phyloP scores from a whole-genome alignment of 1,139 yeast species.

The Yamadazyma sp. region DNA sequence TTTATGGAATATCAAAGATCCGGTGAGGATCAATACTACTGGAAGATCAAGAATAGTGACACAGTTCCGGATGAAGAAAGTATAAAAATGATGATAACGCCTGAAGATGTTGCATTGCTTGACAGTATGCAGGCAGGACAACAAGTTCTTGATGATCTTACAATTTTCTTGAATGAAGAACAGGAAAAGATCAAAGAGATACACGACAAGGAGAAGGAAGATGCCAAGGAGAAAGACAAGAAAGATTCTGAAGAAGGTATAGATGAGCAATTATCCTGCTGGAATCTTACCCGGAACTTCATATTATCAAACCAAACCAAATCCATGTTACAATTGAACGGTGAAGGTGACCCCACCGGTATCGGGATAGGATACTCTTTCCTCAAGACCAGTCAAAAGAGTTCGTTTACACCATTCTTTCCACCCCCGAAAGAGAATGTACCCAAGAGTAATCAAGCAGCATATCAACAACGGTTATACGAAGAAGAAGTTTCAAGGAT shows the following conservation, averaged over 20 bases:
- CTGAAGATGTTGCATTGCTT: slow-evolving; percentile 84
- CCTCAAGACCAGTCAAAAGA: slow-evolving; percentile 89
- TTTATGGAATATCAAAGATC: slow-evolving; percentile 97
- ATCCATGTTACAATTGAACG: slow-evolving; percentile 93
- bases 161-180: slow-evolving; percentile 18
- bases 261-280: slow-evolving; percentile 88
- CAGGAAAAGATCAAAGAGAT: slow-evolving; percentile 29
- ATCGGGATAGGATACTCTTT: slow-evolving; percentile 90
- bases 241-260: slow-evolving; percentile 49
- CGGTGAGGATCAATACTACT: slow-evolving; percentile 93
- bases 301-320: slow-evolving; percentile 94
- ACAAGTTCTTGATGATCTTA: slow-evolving; percentile 68
- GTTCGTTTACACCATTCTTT: slow-evolving; percentile 75
- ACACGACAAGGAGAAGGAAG: slow-evolving; percentile 18
- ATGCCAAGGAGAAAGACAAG: slow-evolving; percentile 23
- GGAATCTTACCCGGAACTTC: slow-evolving; percentile 91
- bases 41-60: slow-evolving; percentile 79
- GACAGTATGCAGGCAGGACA: slow-evolving; percentile 96
- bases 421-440: slow-evolving; percentile 46
- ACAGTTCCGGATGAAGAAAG: slow-evolving; percentile 76
- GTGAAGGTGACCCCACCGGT: slow-evolving; percentile 97
- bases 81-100: slow-evolving; percentile 81
- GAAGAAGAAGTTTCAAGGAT: slow-evolving; percentile 88
- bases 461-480: slow-evolving; percentile 87
- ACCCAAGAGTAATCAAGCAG: slow-evolving; percentile 54